Base-by-base conservation (phyloP, 2,329 filamentous ascomycete genomes). In the Stemphylium lycopersici region DNA sequence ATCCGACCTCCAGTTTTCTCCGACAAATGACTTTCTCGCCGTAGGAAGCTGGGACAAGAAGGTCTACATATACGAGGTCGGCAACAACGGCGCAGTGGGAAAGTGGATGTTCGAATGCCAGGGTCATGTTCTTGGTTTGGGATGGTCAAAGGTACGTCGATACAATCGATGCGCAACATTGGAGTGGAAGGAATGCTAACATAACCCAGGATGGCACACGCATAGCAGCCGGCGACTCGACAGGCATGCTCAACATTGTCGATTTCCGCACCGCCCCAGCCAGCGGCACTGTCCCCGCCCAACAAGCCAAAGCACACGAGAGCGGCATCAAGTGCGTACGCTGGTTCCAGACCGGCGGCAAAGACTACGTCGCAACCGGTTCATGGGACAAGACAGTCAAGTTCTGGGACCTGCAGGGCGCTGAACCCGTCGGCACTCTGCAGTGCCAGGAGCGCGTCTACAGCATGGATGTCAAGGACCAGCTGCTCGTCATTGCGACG, bases 31-130 rank as follows among this genome's bases (percentile, higher is more conserved):
- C 68, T 90, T 96, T 73, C 83, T 99, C 15, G 92, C 93, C 20
- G 90, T 97, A 32, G 82, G 91, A 42, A 96, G 91, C 67, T 99
- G 95, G 95, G 95, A 99, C 78, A 96, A 96, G 81, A 96, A 96
- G 76, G 91, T 98, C 60, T 89, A 93, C 71, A 93, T 99, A 73
- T 99, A 98, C 79, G 91, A 98, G 76, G 91, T 98, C 72, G 86
- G 88, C 52, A 86, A 86, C 63, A 91, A 92, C 38, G 85, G 90
- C 72, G 93, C 90, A 70, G 86, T 91, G 73, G 92, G 91, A 44
- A 93, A 93, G 70, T 91, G 91, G 59, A 80, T 89, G 55, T 96
- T 95, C 71, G 90, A 96, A 65, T 91, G 96, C 77, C 89, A 91
- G 62, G 67, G 68, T 12, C 91, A 93, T 3, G 93, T 96, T 3